Base-by-base conservation (phyloP, 257 asterid species). In the Fraxinus pennsylvanica region DNA sequence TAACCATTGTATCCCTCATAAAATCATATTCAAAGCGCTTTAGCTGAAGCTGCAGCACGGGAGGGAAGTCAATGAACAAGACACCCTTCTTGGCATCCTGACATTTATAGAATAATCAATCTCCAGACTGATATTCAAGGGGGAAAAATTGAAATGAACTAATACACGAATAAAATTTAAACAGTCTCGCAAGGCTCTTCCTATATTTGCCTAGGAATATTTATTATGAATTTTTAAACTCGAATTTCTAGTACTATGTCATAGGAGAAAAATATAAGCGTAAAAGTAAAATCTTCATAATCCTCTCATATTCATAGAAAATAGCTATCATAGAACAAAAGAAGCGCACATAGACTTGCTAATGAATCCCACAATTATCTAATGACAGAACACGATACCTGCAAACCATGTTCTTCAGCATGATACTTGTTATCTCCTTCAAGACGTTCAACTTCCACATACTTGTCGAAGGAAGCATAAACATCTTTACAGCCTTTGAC, bases 51-150 rank as follows among this genome's bases (percentile, higher is more conserved):
- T 90, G 96, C 47, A 92, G 92, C 67, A 92, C 96, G 29, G 97
- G 97, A 81, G 97, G 97, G 84, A 90, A 92, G 78, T 92, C 97
- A n/a, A 90, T 92, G 84, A 92, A 92, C 74, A 90, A 87, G 76
- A 92, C 97, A 61, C 97, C 97, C 84, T 92, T 92, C 86, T 86
- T 92, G 66, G 97, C 97, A 92, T 92, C 97, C 97, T 92, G 90
- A 70, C 71, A 85, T 80, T 71, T 72, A 83, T 77, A 77, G 38
- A 77, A 50, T 13, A 76, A n/a, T 76, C 35, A 76, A n/a, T 63
- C 72, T 67, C 74, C 71, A 78, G 76, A 66, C 15, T 41, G 72
- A 59, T 52, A 17, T 47, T n/a, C 32, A 36, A 29, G 70, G 15
- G 57, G 59, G 73, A 50, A 73, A 17, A 36, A 27, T 21, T 13